Percentiles rank a stretch among this genome's conserved stretches.
Evolutionary conservation across 73 alveolate genomes (phyloP).

Genomic region (Symbiodinium natans): DNA sequence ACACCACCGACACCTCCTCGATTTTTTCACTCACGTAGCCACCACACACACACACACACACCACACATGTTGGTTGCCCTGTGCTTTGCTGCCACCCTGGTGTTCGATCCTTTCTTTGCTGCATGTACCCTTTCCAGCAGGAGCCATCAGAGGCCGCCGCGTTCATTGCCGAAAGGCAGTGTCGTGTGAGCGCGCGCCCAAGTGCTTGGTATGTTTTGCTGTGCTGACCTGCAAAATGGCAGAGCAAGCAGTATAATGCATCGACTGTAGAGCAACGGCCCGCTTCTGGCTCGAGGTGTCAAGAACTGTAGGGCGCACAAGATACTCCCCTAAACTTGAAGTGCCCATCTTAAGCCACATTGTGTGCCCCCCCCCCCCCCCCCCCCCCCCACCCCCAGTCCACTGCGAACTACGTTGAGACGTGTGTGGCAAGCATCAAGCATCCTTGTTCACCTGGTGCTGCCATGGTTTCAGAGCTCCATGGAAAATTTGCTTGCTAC

Average conservation of each 20-base stretch:
- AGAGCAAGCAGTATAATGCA: background rate
- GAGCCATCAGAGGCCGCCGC: background rate
- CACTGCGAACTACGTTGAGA: too few species aligned
- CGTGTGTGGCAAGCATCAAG: too few species aligned
- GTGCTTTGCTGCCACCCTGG: too few species aligned
- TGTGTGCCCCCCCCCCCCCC: too few species aligned
- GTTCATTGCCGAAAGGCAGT: background rate
- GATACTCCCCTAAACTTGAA: background rate
- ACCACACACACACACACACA: too few species aligned
- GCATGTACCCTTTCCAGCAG: background rate
- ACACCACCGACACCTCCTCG: too few species aligned
- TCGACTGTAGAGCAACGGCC: background rate
- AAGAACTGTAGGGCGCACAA: background rate
- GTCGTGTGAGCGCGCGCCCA: background rate
- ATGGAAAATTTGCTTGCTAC: background rate
- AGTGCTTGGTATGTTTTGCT: background rate
- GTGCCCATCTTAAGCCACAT: background rate
- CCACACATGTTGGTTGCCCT: too few species aligned
- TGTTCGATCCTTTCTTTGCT: background rate
- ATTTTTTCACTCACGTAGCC: too few species aligned
- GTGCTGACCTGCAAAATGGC: background rate
- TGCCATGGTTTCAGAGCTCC: background rate
- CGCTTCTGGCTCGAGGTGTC: conserved; percentile 2
- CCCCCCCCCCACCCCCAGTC: too few species aligned
- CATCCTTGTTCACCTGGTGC: background rate